Conservation (phyloP, 23 red algal genomes). For the Gracilaria caudata region DNA sequence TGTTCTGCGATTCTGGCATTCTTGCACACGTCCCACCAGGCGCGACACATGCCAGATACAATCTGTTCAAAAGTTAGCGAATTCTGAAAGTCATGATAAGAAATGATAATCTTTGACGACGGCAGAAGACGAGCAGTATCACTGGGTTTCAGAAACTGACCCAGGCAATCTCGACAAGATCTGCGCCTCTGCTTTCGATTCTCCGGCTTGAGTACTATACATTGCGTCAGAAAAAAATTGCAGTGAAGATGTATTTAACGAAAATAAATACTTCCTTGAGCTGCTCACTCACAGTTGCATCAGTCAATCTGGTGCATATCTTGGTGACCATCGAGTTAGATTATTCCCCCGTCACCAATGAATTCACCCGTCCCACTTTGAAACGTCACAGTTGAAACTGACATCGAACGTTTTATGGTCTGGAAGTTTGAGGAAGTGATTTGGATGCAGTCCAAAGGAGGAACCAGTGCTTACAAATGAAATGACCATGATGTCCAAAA, state of each 20-base stretch:
- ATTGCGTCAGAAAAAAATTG: not conserved
- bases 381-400: not conserved
- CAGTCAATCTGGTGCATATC: conserved; percentile 56
- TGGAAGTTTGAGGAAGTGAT: not conserved
- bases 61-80: conserved; percentile 67
- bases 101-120: conserved; percentile 72
- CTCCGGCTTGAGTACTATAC: not conserved
- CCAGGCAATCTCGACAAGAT: conserved; percentile 79
- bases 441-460: not conserved
- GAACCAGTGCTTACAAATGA: not conserved
- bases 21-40: conserved; percentile 80
- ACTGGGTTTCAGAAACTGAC: not conserved
- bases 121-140: not conserved
- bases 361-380: not conserved
- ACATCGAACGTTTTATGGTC: not conserved
- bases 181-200: conserved; percentile 66
- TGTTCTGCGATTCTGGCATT: conserved; percentile 73
- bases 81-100: conserved; percentile 81
- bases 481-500: not conserved
- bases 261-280: conserved; percentile 13
- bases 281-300: conserved; percentile 26
- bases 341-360: not conserved
- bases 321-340: not conserved
- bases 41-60: conserved; percentile 34
- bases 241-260: not conserved